Conservation (phyloP, 495 filamentous ascomycete species). For the Neurospora sp. region DNA sequence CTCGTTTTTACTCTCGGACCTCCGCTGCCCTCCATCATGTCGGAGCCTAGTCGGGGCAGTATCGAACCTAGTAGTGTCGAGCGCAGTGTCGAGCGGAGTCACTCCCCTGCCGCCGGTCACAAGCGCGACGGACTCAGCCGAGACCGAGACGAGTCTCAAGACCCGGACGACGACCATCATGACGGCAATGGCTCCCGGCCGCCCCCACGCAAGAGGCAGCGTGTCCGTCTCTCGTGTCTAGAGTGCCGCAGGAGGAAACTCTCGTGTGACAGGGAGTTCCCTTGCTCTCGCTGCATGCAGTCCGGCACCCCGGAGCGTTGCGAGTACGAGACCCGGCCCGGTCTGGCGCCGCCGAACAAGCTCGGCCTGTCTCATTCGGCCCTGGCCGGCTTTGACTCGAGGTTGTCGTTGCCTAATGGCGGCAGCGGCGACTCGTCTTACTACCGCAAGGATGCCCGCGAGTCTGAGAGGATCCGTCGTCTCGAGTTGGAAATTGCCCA, state of each 20-base stretch:
- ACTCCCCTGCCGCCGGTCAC: not conserved
- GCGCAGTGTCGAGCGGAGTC: not conserved
- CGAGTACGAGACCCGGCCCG: constrained; percentile 39
- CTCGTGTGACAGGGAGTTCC: constrained; percentile 41
- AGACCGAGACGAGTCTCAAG: not conserved
- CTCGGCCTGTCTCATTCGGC: constrained; percentile 23
- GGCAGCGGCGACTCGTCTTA: constrained; percentile 16
- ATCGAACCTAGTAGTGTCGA: not conserved
- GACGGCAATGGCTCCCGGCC: constrained; percentile 19
- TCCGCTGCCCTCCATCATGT: not conserved
- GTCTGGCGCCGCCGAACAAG: constrained; percentile 29
- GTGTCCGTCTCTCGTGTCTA: constrained; percentile 39
- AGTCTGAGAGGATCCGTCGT: constrained; percentile 36
- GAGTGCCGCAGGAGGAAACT: constrained; percentile 41
- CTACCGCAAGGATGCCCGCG: constrained; percentile 25
- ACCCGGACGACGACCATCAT: constrained; percentile 9
- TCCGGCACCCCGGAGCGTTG: constrained; percentile 40
- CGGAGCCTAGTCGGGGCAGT: not conserved
- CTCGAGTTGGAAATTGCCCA: constrained; percentile 41
- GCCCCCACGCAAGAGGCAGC: constrained; percentile 37
- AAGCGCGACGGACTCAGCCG: not conserved
- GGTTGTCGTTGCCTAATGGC: constrained; percentile 22
- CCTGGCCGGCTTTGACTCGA: constrained; percentile 23
- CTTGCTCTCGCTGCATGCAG: constrained; percentile 41
- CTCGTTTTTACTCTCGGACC: not conserved